Evolutionary conservation across 2,329 filamentous ascomycete genomes (phyloP), one percentile per base, ranked within the genome.

Genomic region (Verticillium nonalfalfae): DNA sequence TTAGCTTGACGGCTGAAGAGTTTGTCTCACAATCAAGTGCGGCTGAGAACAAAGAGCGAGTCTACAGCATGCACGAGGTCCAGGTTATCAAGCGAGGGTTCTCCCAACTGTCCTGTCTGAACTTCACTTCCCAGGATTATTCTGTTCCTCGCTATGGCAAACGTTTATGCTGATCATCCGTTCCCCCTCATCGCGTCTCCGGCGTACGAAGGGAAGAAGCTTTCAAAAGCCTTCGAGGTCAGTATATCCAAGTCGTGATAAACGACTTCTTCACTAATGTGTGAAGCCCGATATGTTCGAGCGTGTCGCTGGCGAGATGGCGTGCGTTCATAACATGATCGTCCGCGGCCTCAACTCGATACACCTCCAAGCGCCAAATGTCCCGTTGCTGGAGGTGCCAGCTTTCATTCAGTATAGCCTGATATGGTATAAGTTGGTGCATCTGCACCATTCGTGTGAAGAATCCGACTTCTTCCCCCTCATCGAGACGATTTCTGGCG

Each of bases 391-490:
- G 31, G 75, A 79, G 56, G 68, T 71, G n/a, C 56, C 66, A 5
- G 65, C 69, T 38, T 76, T 78, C 62, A 63, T 68, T 13, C 64
- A 69, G 36, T 78, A 74, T 62, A 70, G 72, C 0, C 45, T 64
- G 11, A 65, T 68, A 14, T 78, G 77, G 70, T 60, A 69, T 34
- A 64, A 60, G 2, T 64, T 74, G 15, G 35, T 79, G 2, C 63
- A 74, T 38, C 65, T 72, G 13, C 79, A 81, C 62, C 77, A 81
- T 62, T 59, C 69, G 1, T 60, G 64, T 0, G 78, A 80, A 62
- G 78, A 80, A 59, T 64, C 62, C 2, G 40, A 64, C 31, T 68
- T 78, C 50, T 80, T 81, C 63, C 74, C 76, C 0, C 66, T 67
- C 2, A 69, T 79, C 11, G 74, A 78, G 62, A 61, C 67, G 39